phyloP scores from a whole-genome alignment of 73 alveolate genomes.

The Paramecium sexaurelia region DNA sequence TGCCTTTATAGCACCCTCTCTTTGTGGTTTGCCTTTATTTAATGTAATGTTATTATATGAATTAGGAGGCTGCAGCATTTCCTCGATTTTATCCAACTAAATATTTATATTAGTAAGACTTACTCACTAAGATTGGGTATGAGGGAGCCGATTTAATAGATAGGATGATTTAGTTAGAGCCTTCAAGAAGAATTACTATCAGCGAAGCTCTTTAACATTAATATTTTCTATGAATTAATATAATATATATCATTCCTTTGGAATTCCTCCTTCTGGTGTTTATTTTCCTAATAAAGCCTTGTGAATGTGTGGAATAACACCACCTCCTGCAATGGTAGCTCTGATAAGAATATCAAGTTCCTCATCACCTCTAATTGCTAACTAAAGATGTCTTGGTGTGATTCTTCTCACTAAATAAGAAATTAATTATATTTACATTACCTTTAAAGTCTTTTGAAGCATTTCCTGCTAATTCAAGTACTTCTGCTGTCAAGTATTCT shows the following conservation, averaged over 20 bases:
- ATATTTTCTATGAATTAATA: conserved; percentile 45
- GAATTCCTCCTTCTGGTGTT: conserved; percentile 61
- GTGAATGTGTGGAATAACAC: conserved; percentile 99
- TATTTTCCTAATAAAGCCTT: conserved; percentile 81
- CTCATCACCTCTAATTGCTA: conserved; percentile 99
- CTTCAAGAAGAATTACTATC: conserved; percentile 4
- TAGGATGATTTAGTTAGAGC: conserved; percentile 31
- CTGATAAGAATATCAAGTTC: conserved; percentile 96
- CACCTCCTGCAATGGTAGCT: conserved; percentile 99
- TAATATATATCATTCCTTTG: conserved; percentile 54
- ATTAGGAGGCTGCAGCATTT: not conserved
- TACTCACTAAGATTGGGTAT: not conserved
- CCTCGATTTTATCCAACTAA: conserved; percentile 39
- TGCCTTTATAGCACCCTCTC: conserved; percentile 25
- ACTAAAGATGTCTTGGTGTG: conserved; percentile 97
- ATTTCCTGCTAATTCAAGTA: conserved; percentile 98
- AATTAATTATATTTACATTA: not conserved
- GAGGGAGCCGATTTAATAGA: conserved; percentile 12
- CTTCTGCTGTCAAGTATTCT: conserved; percentile 99
- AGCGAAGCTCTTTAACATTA: conserved; percentile 34
- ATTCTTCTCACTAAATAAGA: conserved; percentile 86
- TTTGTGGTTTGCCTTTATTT: not conserved
- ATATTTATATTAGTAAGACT: not conserved
- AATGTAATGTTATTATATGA: not conserved
- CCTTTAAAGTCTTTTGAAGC: conserved; percentile 96